Base-by-base conservation (phyloP, 2,329 filamentous ascomycete species). In the Neofusicoccum sp. region DNA sequence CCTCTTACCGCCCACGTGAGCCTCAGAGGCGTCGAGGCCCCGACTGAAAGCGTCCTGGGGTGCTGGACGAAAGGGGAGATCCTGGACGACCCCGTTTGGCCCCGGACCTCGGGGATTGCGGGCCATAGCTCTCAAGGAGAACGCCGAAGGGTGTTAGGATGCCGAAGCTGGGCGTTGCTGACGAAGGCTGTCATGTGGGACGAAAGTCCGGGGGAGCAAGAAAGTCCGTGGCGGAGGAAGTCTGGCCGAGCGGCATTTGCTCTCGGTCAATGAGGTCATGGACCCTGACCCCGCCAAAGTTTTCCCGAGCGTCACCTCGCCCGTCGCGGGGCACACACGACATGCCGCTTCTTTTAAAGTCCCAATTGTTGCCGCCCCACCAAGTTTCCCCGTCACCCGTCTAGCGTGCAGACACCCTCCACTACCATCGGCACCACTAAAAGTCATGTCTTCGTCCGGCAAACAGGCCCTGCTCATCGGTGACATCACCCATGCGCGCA, bases 391-490 rank as follows among this genome's bases (percentile, higher is more conserved):
- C 34, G 6, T 16, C 36, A 24, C 28, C 8, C 26, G 11, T 41
- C 28, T 9, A 12, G n/a, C 16, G 3, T 43, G 38, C 28, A 33
- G 14, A 20, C 16, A 11, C 28, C 31, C 30, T 33, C n/a, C 28
- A 20, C 20, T 20, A 20, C 20, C 20, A 20, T 20, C 20, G 20
- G 20, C 14, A 6, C 14, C 16, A 4, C n/a, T 38, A 31, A 41
- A 43, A 20, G 30, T 30, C 48, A 60, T 60, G 58, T 44, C 48
- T 31, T 54, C 41, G 4, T 45, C 56, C n/a, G 45, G 26, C 6
- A 68, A 70, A 63, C 70, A 69, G 56, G 78, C 77, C 20, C 73
- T 82, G 14, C 72, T 82, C 11, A 77, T 81, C 48, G 79, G 79
- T 28, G 70, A 71, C 28, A 74, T 82, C 49, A 67, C 70, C 3